phyloP scores from a whole-genome alignment of 345 rosid genomes.

The Citrus sp. region DNA sequence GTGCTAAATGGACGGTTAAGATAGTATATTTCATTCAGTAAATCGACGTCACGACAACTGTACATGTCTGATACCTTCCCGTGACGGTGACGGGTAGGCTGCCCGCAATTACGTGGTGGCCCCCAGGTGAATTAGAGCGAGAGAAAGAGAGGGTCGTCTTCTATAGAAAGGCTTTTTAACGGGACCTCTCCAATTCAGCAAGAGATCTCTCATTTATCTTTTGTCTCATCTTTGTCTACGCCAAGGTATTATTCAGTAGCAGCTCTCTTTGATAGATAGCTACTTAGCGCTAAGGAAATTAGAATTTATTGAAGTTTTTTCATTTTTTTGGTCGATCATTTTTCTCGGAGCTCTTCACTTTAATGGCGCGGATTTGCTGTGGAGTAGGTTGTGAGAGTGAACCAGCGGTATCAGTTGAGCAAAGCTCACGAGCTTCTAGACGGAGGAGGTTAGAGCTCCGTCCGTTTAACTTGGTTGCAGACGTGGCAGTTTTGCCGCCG shows the following conservation, averaged over 20 bases:
- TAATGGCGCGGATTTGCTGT: conserved; percentile 81
- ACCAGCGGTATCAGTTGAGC: conserved; percentile 45
- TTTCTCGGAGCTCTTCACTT: conserved; percentile 16
- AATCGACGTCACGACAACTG: conserved; percentile 69
- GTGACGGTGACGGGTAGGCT: conserved; percentile 65
- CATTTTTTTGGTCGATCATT: neutral
- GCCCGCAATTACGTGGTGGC: conserved; percentile 65
- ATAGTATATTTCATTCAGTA: conserved; percentile 44
- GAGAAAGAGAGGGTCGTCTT: conserved; percentile 7
- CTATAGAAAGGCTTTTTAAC: conserved; percentile 1
- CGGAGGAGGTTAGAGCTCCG: conserved; percentile 61
- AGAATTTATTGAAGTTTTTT: neutral
- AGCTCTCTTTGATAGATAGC: neutral
- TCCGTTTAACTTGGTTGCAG: conserved; percentile 49
- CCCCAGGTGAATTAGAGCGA: conserved; percentile 37
- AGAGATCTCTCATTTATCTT: conserved; percentile 12
- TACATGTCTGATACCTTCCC: conserved; percentile 73
- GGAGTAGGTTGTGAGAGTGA: conserved; percentile 72
- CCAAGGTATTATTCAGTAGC: neutral
- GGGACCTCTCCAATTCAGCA: conserved; percentile 10
- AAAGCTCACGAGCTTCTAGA: conserved; percentile 43
- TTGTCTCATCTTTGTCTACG: neutral
- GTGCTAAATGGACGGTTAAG: conserved; percentile 46
- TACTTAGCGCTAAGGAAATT: neutral
- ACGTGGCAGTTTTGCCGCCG: conserved; percentile 36